A percentile compares a stretch with the other conserved stretches of the same genome.
Conservation (phyloP, 108 stramenopile genomes). For the Phaeodactylum tricornutum region DNA sequence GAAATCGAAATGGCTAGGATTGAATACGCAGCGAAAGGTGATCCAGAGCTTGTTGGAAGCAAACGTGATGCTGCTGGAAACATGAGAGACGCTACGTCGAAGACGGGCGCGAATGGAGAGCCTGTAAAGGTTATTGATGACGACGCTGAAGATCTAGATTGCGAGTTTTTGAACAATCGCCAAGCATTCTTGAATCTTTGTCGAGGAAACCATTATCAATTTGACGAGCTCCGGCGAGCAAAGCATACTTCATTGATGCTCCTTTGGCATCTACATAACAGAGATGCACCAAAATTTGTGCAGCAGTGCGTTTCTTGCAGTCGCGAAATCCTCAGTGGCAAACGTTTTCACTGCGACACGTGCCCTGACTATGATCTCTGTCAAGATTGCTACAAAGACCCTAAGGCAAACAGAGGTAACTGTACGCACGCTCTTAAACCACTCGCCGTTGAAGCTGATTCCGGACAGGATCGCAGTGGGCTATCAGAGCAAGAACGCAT, state of each 20-base stretch:
- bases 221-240: slow-evolving; percentile 91
- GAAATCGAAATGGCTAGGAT: slow-evolving; percentile 55
- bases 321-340: slow-evolving; percentile 73
- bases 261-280: slow-evolving; percentile 95
- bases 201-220: slow-evolving; percentile 98
- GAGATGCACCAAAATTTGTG: slow-evolving; percentile 94
- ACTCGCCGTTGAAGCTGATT: slow-evolving; percentile 52
- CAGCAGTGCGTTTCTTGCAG: slow-evolving; percentile 84
- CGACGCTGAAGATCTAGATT: slow-evolving; percentile 79
- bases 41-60: slow-evolving; percentile 16
- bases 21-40: slow-evolving; percentile 17
- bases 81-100: slow-evolving; percentile 3
- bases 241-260: slow-evolving; percentile 99
- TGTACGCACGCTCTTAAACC: slow-evolving; percentile 68
- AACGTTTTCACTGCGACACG: slow-evolving; percentile 79
- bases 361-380: slow-evolving; percentile 94
- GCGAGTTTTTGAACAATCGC: slow-evolving; percentile 84
- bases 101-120: no score
- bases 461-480: slow-evolving; percentile 28
- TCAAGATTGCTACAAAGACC: slow-evolving; percentile 73
- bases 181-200: slow-evolving; percentile 83
- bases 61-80: slow-evolving; percentile 47
- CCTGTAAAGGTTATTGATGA: slow-evolving; percentile 85
- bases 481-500: slow-evolving; percentile 62
- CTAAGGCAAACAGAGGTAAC: slow-evolving; percentile 57